phyloP scores from a whole-genome alignment of 768 basidiomycete species.

The Russula brevipes region DNA sequence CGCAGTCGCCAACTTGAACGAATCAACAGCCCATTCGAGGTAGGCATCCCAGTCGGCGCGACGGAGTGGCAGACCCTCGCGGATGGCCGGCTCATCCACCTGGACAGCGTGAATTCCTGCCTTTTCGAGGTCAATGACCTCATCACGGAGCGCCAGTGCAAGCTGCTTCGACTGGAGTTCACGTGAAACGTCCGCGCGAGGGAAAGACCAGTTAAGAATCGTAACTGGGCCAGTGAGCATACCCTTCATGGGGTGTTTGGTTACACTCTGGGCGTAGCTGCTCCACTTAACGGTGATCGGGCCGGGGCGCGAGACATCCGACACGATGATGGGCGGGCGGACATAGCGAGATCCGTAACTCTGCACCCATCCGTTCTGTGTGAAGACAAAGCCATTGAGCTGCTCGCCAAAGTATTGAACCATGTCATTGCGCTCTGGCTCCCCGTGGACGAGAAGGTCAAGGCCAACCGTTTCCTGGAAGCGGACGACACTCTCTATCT shows the following conservation, averaged over 20 bases:
- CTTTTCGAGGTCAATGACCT: slow-evolving; percentile 94
- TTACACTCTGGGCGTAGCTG: slow-evolving; percentile 91
- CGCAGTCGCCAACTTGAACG: slow-evolving; percentile 95
- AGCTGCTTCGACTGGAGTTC: slow-evolving; percentile 98
- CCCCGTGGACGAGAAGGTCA: slow-evolving; percentile 97
- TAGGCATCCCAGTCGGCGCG: slow-evolving; percentile 94
- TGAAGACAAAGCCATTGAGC: slow-evolving; percentile 93
- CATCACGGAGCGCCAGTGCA: slow-evolving; percentile 95
- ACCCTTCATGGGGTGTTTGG: slow-evolving; percentile 96
- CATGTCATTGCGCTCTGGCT: slow-evolving; percentile 99
- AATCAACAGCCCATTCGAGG: slow-evolving; percentile 97
- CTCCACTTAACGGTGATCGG: slow-evolving; percentile 98
- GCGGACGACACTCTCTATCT: slow-evolving; percentile 85
- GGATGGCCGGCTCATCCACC: slow-evolving; percentile 99
- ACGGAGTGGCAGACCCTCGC: slow-evolving; percentile 97
- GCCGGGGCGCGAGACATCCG: slow-evolving; percentile 87
- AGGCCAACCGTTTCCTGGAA: slow-evolving; percentile 98
- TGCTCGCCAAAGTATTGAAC: slow-evolving; percentile 99
- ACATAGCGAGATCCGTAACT: slow-evolving; percentile 99
- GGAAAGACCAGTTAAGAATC: slow-evolving; percentile 99
- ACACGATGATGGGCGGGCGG: slow-evolving; percentile 96
- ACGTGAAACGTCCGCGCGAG: slow-evolving; percentile 93
- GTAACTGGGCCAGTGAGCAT: slow-evolving; percentile 99
- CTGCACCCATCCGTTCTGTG: slow-evolving; percentile 98
- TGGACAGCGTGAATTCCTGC: slow-evolving; percentile 97